Conservation (phyloP, 768 basidiomycete species). For the Mycena belliarum region DNA sequence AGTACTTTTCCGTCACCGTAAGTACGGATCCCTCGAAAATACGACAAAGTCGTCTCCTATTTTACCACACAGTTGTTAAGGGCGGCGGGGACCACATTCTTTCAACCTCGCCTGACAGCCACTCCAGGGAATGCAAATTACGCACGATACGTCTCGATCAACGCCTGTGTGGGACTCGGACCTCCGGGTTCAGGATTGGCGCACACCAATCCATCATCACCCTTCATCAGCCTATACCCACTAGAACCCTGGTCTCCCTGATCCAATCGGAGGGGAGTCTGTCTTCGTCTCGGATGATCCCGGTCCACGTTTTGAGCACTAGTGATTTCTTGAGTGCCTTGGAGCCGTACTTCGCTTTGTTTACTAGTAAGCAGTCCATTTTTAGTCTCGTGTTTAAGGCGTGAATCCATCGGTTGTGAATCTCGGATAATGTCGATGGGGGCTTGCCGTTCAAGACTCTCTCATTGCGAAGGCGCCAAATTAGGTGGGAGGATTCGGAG, state of each 20-base stretch:
- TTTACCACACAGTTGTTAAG: too few relatives aligned
- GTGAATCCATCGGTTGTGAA: slow-evolving; percentile 18
- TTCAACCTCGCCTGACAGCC: too few relatives aligned
- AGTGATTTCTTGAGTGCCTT: slow-evolving; percentile 6
- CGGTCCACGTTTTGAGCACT: slow-evolving; percentile 21
- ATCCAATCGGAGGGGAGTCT: slow-evolving; percentile 23
- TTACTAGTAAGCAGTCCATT: slow-evolving; percentile 23
- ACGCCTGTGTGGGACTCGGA: background rate
- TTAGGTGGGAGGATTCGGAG: slow-evolving; percentile 12
- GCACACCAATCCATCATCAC: background rate
- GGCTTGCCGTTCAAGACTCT: background rate
- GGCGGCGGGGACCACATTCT: too few relatives aligned
- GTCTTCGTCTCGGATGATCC: slow-evolving; percentile 1
- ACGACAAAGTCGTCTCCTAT: too few relatives aligned
- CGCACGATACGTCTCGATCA: too few relatives aligned
- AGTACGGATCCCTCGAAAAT: too few relatives aligned
- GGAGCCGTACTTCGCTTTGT: slow-evolving; percentile 7
- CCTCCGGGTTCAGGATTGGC: background rate
- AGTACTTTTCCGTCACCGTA: too few relatives aligned
- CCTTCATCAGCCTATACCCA: slow-evolving; percentile 22
- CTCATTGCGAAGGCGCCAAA: slow-evolving; percentile 9
- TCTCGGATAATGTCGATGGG: background rate
- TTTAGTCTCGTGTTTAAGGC: slow-evolving; percentile 10
- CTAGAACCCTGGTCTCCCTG: slow-evolving; percentile 25
- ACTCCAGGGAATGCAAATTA: too few relatives aligned